Base-by-base conservation (phyloP, 1,139 yeast genomes). In the Candida sp. region DNA sequence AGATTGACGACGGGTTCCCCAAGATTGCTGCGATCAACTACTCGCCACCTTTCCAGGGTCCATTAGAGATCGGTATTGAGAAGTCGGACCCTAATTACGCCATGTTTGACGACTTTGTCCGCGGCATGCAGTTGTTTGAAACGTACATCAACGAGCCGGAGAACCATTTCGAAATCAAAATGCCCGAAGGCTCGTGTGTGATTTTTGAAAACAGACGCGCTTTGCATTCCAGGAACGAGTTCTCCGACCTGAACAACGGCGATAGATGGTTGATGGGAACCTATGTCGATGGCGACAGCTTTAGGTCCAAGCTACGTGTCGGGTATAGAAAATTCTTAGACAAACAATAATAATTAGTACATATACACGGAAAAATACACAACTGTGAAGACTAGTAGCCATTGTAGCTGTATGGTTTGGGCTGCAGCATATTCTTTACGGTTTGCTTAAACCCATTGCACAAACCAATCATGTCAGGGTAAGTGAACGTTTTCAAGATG, bases 381-480 rank as follows among this genome's bases (percentile, higher is more conserved):
- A 17, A 17, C 17, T 17, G 17, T 17, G 17, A 17, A 17, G 17
- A 17, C 17, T 53, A 51, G 30, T 49, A 52, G 9, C 54, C 49
- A 25, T 48, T 46, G 42, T 44, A 48, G 25, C 49, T 42, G 7
- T 42, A 42, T n/a, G 44, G 7, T 23, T 42, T 30, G 5, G 46
- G 46, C 27, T 43, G 39, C 46, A 43, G 46, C 35, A 33, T 25
- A 48, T 75, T 68, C 66, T 77, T 77, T 64, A 73, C 76, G 11
- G 79, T 74, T 58, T 75, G 80, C 77, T 94, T 94, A 83, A 94
- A 96, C 23, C 99, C 99, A 63, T 94, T 94, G 73, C 97, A 90
- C 62, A 94, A 79, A 56, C 90, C 84, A 55, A 85, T 85, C 79
- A 94, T 91, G 66, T 89, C 92, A 26, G 97, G 94, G 67, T 93